Evolutionary conservation across 2,329 filamentous ascomycete genomes (phyloP), one percentile per base, ranked within the genome.

Genomic region (Aspergillus puulaauensis): DNA sequence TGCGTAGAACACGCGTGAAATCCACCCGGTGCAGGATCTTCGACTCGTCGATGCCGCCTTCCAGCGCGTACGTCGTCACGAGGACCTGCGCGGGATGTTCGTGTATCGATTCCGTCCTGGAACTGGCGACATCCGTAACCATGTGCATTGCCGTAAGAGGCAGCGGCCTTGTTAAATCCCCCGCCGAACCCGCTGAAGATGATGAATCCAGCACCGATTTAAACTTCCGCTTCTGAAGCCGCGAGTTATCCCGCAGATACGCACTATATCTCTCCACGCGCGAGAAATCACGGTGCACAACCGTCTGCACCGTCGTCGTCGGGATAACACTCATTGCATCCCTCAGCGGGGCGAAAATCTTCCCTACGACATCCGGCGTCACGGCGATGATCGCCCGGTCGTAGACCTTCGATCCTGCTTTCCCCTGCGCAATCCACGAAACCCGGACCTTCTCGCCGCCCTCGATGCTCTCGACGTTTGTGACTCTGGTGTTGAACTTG

Each of bases 1-100:
- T 85, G 5, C 83, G 75, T 45, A 86, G 64, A 0, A 82, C 83
- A 11, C 83, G 76, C 0, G 79, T 82, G 58, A 86, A 85, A 24
- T 64, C 74, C 1, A 80, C 77, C 1, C 75, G 74, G 12, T 77
- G 75, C n/a, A 84, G 67, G 9, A 76, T 68, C 41, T 75, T 74
- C 24, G 75, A 67, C 2, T 71, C 59, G 14, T 80, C 71, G 5
- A 77, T 72, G 3, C 64, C 66, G 5, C 35, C n/a, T 3, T 70
- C 72, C 11, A 81, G 68, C 0, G 83, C 80, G 54, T 77, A 80
- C 0, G 81, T 86, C 11, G 79, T 82, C n/a, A 86, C 79, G 0
- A 84, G 68, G 3, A 80, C 73, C 0, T 82, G 82, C 19, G 76
- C 77, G 1, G 77, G 77, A 66, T 85, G 79, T 45, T 78, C 70